These are phyloP conservation scores for Nepenthes gracilis DNA, from an alignment of 148 eudicot species.

Conservation along the genomic window DNA sequence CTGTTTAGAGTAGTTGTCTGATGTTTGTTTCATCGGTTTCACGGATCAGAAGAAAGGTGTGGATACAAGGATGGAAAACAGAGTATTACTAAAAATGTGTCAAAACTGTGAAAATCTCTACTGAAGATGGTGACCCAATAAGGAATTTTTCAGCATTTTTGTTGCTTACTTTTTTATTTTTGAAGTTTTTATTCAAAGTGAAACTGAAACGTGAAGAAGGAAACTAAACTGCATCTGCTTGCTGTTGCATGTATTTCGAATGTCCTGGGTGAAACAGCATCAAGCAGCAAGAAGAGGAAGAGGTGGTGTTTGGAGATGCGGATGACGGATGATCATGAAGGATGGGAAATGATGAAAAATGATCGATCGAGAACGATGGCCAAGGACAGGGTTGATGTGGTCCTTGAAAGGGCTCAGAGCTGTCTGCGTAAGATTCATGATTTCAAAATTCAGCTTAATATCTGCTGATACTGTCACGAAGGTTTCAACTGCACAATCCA, in stretches of 20 bases:
- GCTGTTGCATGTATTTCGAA: not conserved
- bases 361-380: not conserved
- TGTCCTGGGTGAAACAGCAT: not conserved
- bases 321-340: not conserved
- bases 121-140: no score
- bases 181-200: no score
- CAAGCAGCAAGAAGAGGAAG: conserved; percentile 5
- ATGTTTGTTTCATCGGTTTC: no score
- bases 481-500: no score
- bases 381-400: conserved; percentile 40
- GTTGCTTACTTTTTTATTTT: no score
- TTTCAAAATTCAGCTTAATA: conserved; percentile 12
- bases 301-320: not conserved
- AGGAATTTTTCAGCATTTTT: no score
- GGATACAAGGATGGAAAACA: no score
- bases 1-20: not conserved
- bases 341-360: conserved; percentile 1
- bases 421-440: conserved; percentile 45
- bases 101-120: no score
- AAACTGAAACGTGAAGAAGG: no score
- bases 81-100: no score
- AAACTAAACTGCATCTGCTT: not conserved
- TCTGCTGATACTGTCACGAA: no score
- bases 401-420: conserved; percentile 35
- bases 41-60: no score